These are phyloP conservation scores for Trichosporon ovoides DNA, from an alignment of 1,284 basidiomycete species.

Conservation along the genomic window DNA sequence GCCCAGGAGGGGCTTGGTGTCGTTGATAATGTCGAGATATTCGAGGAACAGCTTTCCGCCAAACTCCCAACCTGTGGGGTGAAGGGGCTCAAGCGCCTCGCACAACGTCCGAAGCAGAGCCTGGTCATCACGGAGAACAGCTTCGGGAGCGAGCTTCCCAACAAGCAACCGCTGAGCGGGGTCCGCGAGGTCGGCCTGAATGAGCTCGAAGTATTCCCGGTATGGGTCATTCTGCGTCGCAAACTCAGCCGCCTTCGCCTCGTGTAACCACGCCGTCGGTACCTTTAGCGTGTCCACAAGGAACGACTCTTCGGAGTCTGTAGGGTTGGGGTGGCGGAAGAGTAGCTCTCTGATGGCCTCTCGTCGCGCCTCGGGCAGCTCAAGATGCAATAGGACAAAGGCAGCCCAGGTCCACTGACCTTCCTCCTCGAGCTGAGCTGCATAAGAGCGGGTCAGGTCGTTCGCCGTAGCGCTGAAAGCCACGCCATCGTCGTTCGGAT, in stretches of 20 bases:
- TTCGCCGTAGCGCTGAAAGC: constrained; percentile 74
- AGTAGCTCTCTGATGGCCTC: constrained; percentile 77
- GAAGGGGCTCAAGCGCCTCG: constrained; percentile 58
- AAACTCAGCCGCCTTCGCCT: constrained; percentile 50
- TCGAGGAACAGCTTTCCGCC: constrained; percentile 57
- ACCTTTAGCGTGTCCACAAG: constrained; percentile 73
- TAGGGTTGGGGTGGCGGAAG: constrained; percentile 61
- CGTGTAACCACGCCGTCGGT: constrained; percentile 78
- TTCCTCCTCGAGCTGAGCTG: constrained; percentile 73
- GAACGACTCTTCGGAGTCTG: constrained; percentile 69
- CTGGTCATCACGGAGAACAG: constrained; percentile 72
- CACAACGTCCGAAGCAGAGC: constrained; percentile 71
- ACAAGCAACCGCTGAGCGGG: constrained; percentile 77
- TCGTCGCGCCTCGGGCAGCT: constrained; percentile 66
- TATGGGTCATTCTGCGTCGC: constrained; percentile 57
- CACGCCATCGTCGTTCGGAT: constrained; percentile 55
- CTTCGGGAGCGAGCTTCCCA: constrained; percentile 81
- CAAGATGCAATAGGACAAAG: constrained; percentile 85
- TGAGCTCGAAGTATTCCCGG: constrained; percentile 70
- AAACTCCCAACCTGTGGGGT: constrained; percentile 67
- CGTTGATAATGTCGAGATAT: constrained; percentile 33
- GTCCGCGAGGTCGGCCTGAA: constrained; percentile 64
- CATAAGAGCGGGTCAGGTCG: constrained; percentile 73
- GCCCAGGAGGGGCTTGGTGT: constrained; percentile 31
- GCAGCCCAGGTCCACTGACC: constrained; percentile 79